Evolutionary conservation across 768 basidiomycete genomes (phyloP).

Genomic region (Boletus tomentosulus): DNA sequence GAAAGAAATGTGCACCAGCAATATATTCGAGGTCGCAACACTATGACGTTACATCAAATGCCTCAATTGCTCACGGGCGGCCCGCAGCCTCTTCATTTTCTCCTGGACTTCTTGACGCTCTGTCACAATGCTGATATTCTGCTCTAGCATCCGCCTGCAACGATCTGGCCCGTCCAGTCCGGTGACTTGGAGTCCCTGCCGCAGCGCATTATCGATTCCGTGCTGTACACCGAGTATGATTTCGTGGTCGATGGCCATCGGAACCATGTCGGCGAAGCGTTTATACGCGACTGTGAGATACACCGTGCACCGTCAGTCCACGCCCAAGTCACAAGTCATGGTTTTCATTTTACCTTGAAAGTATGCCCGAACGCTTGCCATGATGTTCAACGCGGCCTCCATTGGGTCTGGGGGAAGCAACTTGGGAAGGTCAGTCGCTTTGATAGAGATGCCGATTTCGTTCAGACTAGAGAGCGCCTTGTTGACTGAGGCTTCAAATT

Average conservation of each 20-base stretch:
- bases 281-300: constrained; percentile 41
- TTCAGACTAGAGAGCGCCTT: constrained; percentile 23
- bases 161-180: constrained; percentile 42
- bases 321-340: neutral
- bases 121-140: constrained; percentile 42
- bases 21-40: neutral
- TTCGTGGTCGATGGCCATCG: constrained; percentile 39
- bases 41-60: constrained; percentile 8
- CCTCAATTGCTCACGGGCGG: constrained; percentile 40
- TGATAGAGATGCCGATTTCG: constrained; percentile 25
- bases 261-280: constrained; percentile 42
- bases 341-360: constrained; percentile 57
- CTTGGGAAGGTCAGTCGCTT: constrained; percentile 43
- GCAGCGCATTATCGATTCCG: constrained; percentile 43
- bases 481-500: constrained; percentile 20
- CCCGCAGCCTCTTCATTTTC: constrained; percentile 47
- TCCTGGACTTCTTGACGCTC: constrained; percentile 46
- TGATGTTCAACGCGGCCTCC: constrained; percentile 57
- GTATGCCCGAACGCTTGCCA: constrained; percentile 70
- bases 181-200: constrained; percentile 48
- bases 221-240: constrained; percentile 44
- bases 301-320: neutral
- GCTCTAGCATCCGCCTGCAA: constrained; percentile 50
- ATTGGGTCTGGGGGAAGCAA: constrained; percentile 48
- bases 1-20: neutral